Conservation (phyloP, 331 rosid species). For the Pyrus hybrid region DNA sequence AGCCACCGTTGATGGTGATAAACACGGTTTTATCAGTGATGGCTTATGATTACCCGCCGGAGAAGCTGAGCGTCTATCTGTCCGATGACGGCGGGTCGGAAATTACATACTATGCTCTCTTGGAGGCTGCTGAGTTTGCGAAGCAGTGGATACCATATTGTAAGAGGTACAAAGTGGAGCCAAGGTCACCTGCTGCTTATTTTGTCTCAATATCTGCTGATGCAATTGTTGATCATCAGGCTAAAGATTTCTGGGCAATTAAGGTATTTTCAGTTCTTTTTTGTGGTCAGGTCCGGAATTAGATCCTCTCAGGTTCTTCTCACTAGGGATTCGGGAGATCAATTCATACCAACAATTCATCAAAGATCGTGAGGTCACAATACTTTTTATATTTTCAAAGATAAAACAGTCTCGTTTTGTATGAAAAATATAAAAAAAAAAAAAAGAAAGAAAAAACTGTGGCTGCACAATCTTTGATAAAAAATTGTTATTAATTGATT, state of each 20-base stretch:
- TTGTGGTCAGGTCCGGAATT: too few species aligned
- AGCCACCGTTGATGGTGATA: conserved; percentile 24
- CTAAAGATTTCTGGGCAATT: not conserved
- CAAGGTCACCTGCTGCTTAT: conserved; percentile 22
- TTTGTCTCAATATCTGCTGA: not conserved
- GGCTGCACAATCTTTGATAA: too few species aligned
- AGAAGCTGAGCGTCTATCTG: conserved; percentile 19
- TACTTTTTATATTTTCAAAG: too few species aligned
- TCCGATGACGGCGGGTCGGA: conserved; percentile 27
- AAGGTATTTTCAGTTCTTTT: conserved; percentile 3
- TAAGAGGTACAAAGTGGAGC: conserved; percentile 14
- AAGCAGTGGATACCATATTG: conserved; percentile 19
- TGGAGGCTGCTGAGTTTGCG: conserved; percentile 19
- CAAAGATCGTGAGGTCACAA: too few species aligned
- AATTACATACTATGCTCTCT: conserved; percentile 18
- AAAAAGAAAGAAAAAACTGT: too few species aligned
- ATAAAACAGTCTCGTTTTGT: rapidly evolving
- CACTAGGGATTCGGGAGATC: too few species aligned
- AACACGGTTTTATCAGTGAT: conserved; percentile 22
- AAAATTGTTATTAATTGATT: too few species aligned
- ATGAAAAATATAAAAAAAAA: too few species aligned
- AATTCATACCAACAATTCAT: too few species aligned
- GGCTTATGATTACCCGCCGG: conserved; percentile 19
- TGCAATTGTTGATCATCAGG: not conserved
- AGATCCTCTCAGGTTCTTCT: too few species aligned